Conservation (phyloP, 2,329 filamentous ascomycete species). For the Arthrobotrys conoides region DNA sequence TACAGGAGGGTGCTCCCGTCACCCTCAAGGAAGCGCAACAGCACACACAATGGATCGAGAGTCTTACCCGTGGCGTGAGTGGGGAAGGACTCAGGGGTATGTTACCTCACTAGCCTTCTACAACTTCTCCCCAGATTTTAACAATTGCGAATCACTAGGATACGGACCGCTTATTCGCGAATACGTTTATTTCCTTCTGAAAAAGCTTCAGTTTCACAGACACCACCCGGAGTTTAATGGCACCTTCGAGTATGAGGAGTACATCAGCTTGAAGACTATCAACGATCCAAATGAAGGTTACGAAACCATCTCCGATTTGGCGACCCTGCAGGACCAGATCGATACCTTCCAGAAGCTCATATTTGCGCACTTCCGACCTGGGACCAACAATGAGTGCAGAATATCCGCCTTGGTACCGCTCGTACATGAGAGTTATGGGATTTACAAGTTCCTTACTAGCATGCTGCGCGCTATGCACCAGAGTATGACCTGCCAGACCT, state of each 20-base stretch:
- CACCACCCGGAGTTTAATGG: conserved; percentile 99
- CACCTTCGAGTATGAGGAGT: conserved; percentile 99
- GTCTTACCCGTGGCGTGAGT: conserved; percentile 83
- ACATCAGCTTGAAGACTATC: conserved; percentile 96
- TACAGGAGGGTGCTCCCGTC: conserved; percentile 94
- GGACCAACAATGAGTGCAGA: conserved; percentile 94
- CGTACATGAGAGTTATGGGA: conserved; percentile 97
- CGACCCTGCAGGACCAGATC: conserved; percentile 97
- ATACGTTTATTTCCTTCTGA: conserved; percentile 95
- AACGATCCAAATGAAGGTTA: conserved; percentile 98
- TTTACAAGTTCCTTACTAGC: conserved; percentile 99
- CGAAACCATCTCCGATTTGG: conserved; percentile 96
- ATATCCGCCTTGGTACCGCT: conserved; percentile 94
- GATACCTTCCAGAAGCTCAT: conserved; percentile 98
- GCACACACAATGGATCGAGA: conserved; percentile 92
- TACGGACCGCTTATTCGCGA: conserved; percentile 94
- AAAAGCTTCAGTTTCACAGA: conserved; percentile 95
- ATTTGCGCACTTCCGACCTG: conserved; percentile 93
- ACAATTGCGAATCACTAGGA: conserved; percentile 67
- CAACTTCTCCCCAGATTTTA: neutral
- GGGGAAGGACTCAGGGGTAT: conserved; percentile 86
- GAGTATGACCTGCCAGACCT: conserved; percentile 72
- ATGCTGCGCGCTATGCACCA: conserved; percentile 99
- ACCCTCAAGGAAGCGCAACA: conserved; percentile 89
- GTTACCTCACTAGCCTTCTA: neutral